Conservation (phyloP, 257 asterid genomes). For the Fraxinus cuspidata region DNA sequence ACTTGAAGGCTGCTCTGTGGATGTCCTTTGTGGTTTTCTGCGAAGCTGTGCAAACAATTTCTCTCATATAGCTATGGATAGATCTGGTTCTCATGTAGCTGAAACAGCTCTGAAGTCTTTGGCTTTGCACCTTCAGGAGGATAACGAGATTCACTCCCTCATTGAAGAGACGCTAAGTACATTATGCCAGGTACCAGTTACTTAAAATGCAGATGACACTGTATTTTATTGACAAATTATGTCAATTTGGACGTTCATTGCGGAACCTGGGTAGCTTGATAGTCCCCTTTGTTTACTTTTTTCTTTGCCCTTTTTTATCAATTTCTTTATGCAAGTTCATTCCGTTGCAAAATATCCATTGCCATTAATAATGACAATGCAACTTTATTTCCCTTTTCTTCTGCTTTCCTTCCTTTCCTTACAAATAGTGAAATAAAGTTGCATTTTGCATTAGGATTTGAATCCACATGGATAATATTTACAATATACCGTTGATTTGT, state of each 20-base stretch:
- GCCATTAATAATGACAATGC: conserved; percentile 4
- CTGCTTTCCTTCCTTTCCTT: no score
- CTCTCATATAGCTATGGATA: conserved; percentile 67
- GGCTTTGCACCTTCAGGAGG: conserved; percentile 73
- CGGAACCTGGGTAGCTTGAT: not conserved
- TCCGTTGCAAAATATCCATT: not conserved
- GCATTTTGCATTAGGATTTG: not conserved
- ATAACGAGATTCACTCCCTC: conserved; percentile 53
- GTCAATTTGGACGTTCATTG: conserved; percentile 1
- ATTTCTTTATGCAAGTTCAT: not conserved
- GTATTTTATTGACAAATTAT: conserved; percentile 2
- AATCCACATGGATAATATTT: not conserved
- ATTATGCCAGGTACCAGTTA: conserved; percentile 41
- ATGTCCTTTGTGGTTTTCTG: conserved; percentile 69
- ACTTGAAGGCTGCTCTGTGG: conserved; percentile 78
- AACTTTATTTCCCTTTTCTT: not conserved
- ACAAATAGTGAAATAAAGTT: not conserved
- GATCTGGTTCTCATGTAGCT: conserved; percentile 96
- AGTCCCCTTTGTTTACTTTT: not conserved
- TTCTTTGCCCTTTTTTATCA: conserved; percentile 4
- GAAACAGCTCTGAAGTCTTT: conserved; percentile 88
- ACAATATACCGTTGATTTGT: not conserved
- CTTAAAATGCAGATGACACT: no score
- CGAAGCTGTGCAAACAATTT: conserved; percentile 56
- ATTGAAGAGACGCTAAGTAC: conserved; percentile 58